Conservation (phyloP, 2,329 filamentous ascomycete species). For the Arthrobotrys megalospora region DNA sequence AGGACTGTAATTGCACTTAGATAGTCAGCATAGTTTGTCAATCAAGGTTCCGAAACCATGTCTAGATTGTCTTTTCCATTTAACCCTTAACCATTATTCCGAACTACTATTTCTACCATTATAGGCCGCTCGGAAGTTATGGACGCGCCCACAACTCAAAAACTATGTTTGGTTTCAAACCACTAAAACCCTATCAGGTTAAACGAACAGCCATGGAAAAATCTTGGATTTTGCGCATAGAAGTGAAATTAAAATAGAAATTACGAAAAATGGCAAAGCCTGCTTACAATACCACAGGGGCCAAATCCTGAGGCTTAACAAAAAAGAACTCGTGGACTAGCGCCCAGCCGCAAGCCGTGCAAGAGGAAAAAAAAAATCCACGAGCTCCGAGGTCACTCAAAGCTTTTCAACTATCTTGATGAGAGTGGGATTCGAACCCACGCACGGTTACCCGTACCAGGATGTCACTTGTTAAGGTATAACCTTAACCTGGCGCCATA, state of each 20-base stretch:
- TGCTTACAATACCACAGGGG: background rate
- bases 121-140: too few species aligned
- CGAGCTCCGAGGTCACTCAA: conserved; percentile 2
- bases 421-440: conserved; percentile 62
- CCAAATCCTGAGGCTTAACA: background rate
- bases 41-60: too few species aligned
- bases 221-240: too few species aligned
- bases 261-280: background rate
- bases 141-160: too few species aligned
- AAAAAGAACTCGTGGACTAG: background rate
- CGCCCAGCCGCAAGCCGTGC: background rate
- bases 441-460: conserved; percentile 62
- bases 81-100: too few species aligned
- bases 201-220: too few species aligned
- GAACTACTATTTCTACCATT: too few species aligned
- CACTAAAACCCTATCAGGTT: too few species aligned
- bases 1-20: too few species aligned
- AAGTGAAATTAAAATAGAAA: background rate
- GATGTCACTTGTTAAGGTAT: conserved; percentile 60
- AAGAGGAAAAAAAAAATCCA: conserved; percentile 24
- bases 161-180: too few species aligned
- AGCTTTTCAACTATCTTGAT: conserved; percentile 46
- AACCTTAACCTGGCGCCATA: conserved; percentile 62
- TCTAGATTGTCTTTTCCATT: too few species aligned
- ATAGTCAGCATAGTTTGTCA: too few species aligned